Evolutionary conservation across 768 basidiomycete species (phyloP), one percentile per base, ranked within the genome.

Genomic region (Asterophora lycoperdoides): DNA sequence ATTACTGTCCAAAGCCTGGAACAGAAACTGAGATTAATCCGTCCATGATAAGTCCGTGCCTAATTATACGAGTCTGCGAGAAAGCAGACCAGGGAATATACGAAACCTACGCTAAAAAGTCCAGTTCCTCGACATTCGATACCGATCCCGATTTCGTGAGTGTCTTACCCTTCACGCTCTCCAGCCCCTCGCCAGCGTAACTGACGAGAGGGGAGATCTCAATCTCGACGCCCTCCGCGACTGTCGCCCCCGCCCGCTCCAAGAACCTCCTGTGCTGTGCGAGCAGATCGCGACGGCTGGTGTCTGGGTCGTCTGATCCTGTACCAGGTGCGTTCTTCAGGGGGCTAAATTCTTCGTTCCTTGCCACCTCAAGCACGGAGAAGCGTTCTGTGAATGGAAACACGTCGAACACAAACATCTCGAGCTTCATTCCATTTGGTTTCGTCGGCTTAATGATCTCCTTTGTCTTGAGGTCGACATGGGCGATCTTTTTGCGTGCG

Each of bases 351-450:
- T 98, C 95, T 51, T 95, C 90, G 51, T 76, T 74, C 48, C 96
- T 74, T 43, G 80, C 79, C 37, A 96, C 92, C 66, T 97, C 93
- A 62, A 98, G 69, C 34, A 97, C 91, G 23, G 87, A 81, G 56
- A 94, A 92, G 43, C 68, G 73, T 61, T 83, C 66, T 20, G 93
- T 92, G 69, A 81, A 91, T 0, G 94, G 94, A 76, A 99, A 97
- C 38, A 99, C 96, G 68, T 99, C 96, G 61, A 99, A 99, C 28
- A 99, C 89, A 70, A 99, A 99, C 73, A 94, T 74, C 68, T 99
- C 96, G 53, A 99, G 82, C 71, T 99, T 99, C 91, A 98, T 95
- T 52, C 96, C 96, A 65, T 99, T 98, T n/a, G 93, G 89, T 62
- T 84, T 84, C 53, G 69, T 66, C 2, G 96, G 94, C 63, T 93